Conservation (phyloP, 257 asterid genomes). For the Salvia miltiorrhiza region DNA sequence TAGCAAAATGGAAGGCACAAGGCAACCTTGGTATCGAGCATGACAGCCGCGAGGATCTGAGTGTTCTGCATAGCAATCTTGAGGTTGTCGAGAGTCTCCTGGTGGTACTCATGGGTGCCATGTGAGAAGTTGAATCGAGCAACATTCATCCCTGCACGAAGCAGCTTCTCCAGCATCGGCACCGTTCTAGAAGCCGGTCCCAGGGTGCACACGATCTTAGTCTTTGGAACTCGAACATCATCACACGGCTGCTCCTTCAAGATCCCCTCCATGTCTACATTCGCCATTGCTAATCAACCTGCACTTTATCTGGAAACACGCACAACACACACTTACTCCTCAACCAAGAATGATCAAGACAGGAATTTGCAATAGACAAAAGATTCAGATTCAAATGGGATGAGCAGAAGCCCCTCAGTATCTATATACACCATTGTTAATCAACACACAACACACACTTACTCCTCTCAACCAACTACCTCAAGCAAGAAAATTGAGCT, state of each 20-base stretch:
- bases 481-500: not conserved
- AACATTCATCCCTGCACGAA: slow-evolving; percentile 82
- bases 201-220: slow-evolving; percentile 83
- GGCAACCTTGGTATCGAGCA: slow-evolving; percentile 91
- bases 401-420: not conserved
- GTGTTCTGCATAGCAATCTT: slow-evolving; percentile 68
- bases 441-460: no score
- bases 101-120: slow-evolving; percentile 85
- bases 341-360: not conserved
- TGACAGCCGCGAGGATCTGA: slow-evolving; percentile 67
- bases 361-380: not conserved
- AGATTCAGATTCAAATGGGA: not conserved
- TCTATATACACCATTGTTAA: no score
- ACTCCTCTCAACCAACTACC: no score
- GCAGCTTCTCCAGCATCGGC: slow-evolving; percentile 73
- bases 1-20: not conserved
- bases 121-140: slow-evolving; percentile 88
- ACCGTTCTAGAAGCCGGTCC: slow-evolving; percentile 83
- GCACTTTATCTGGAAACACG: no score
- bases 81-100: slow-evolving; percentile 66
- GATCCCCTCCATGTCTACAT: slow-evolving; percentile 59
- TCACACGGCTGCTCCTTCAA: slow-evolving; percentile 48
- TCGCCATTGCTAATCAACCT: slow-evolving; percentile 39
- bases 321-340: not conserved
- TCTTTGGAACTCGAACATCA: slow-evolving; percentile 61